phyloP scores from a whole-genome alignment of 2,329 filamentous ascomycete genomes.

The Magnaporthiopsis poae region DNA sequence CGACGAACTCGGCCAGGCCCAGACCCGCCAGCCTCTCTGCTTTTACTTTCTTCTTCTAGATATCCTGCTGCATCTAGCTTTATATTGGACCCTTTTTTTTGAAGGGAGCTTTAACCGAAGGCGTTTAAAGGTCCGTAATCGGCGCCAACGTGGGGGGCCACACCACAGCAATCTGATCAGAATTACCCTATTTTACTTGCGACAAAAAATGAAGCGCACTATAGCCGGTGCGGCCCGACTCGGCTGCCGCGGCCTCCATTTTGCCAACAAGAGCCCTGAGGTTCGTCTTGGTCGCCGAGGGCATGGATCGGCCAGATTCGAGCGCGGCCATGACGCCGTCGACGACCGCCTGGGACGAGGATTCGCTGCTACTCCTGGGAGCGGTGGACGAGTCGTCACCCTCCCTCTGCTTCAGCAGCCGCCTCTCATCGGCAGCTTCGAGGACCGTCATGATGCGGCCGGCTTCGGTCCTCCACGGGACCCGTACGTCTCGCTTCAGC shows the following conservation, averaged over 20 bases:
- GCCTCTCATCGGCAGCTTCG: conserved; percentile 37
- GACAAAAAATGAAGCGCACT: too few relatives aligned
- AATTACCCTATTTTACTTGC: too few relatives aligned
- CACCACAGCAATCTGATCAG: too few relatives aligned
- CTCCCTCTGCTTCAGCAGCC: conserved; percentile 35
- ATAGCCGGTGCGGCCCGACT: conserved; percentile 31
- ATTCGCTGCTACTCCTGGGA: background rate
- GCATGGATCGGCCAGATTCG: conserved; percentile 55
- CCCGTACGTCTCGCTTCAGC: conserved; percentile 68
- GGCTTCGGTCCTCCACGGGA: conserved; percentile 67
- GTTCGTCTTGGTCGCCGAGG: conserved; percentile 49
- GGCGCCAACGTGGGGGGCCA: too few relatives aligned
- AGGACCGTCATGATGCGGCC: conserved; percentile 60
- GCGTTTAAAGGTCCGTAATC: too few relatives aligned
- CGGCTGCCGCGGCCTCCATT: conserved; percentile 40
- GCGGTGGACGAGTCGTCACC: background rate
- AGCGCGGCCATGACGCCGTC: conserved; percentile 54
- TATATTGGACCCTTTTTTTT: too few relatives aligned
- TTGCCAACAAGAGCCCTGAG: conserved; percentile 49
- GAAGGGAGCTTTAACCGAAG: too few relatives aligned
- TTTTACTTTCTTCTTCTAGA: too few relatives aligned
- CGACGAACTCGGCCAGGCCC: conserved; percentile 65
- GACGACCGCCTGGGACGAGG: conserved; percentile 21
- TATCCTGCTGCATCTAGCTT: too few relatives aligned
- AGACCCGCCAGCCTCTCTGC: conserved; percentile 59